phyloP scores from a whole-genome alignment of 208 protist species.

The Leishmania major region DNA sequence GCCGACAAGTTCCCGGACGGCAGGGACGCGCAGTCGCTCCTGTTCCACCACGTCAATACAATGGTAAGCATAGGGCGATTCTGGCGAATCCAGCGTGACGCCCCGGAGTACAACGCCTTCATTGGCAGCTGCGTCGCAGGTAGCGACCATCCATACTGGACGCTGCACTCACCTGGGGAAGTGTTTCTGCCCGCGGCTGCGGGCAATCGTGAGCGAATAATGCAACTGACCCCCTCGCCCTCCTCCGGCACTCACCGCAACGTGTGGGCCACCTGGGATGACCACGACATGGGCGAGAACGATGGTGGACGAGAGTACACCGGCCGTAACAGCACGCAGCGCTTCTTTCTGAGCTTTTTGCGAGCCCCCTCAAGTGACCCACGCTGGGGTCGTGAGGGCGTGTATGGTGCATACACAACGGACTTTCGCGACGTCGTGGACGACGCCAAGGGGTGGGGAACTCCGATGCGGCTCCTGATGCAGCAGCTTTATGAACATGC shows the following conservation, averaged over 20 bases:
- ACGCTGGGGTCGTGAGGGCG: constrained; percentile 60
- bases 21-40: constrained; percentile 25
- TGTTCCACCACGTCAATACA: constrained; percentile 28
- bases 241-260: constrained; percentile 10
- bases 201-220: background rate
- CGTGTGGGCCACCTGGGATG: constrained; percentile 86
- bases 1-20: constrained; percentile 58
- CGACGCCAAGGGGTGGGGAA: constrained; percentile 19
- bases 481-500: constrained; percentile 51
- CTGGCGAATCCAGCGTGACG: constrained; percentile 59
- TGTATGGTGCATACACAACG: constrained; percentile 66
- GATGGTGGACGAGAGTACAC: constrained; percentile 76
- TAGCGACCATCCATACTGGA: background rate
- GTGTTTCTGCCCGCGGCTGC: background rate
- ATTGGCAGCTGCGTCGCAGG: constrained; percentile 47
- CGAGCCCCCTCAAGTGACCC: constrained; percentile 36
- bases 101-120: constrained; percentile 66
- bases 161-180: background rate
- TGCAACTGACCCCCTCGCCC: background rate
- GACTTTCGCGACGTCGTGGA: constrained; percentile 45
- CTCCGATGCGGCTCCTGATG: constrained; percentile 17
- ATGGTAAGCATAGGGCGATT: constrained; percentile 52
- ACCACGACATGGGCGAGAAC: constrained; percentile 91
- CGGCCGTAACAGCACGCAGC: constrained; percentile 57
- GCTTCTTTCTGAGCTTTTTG: constrained; percentile 83